These are phyloP conservation scores for Termitomyces sp. DNA, from an alignment of 768 basidiomycete species.

Conservation along the genomic window DNA sequence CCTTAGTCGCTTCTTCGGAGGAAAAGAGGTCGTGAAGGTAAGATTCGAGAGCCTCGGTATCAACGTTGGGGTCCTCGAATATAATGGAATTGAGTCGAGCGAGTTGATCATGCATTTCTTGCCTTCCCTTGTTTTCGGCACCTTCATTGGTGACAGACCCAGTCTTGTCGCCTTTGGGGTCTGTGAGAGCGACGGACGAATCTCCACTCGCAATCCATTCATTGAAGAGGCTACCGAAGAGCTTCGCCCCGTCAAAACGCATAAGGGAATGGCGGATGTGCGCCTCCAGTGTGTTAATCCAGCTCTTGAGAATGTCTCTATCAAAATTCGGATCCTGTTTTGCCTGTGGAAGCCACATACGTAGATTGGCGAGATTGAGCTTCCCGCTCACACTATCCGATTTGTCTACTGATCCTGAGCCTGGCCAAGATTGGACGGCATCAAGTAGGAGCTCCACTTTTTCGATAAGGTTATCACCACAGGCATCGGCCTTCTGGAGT, in stretches of 20 bases:
- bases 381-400: slow-evolving; percentile 14
- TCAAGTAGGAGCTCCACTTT: slow-evolving; percentile 30
- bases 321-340: slow-evolving; percentile 35
- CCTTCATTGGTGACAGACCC: slow-evolving; percentile 6
- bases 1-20: slow-evolving; percentile 21
- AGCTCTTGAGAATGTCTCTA: slow-evolving; percentile 25
- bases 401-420: slow-evolving; percentile 21
- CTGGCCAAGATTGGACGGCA: slow-evolving; percentile 28
- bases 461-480: slow-evolving; percentile 17
- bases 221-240: slow-evolving; percentile 36
- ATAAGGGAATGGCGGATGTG: slow-evolving; percentile 29
- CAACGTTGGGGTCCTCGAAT: slow-evolving; percentile 29
- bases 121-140: slow-evolving; percentile 29
- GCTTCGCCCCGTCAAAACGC: slow-evolving; percentile 33
- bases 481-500: slow-evolving; percentile 20
- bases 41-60: slow-evolving; percentile 22
- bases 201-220: slow-evolving; percentile 40
- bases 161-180: slow-evolving; percentile 7
- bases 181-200: slow-evolving; percentile 22
- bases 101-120: slow-evolving; percentile 31
- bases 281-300: slow-evolving; percentile 31
- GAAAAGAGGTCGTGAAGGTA: slow-evolving; percentile 34
- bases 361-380: slow-evolving; percentile 24
- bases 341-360: slow-evolving; percentile 33
- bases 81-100: slow-evolving; percentile 30